Evolutionary conservation across 164 flowering plant species (phyloP).

Genomic region (Paratinospora sagittata): DNA sequence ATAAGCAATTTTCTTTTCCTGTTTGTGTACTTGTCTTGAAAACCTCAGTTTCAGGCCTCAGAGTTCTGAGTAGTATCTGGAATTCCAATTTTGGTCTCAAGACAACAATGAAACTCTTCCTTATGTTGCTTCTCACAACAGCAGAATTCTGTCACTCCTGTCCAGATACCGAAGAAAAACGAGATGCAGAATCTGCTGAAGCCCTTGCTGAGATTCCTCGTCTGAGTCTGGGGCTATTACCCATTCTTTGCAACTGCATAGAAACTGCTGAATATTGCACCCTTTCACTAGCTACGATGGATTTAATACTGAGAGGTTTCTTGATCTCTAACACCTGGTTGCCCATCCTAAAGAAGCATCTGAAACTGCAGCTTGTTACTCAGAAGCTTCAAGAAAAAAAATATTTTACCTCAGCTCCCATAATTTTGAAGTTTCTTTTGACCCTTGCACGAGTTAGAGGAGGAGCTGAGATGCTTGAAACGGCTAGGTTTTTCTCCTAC

Average conservation of each 20-base stretch:
- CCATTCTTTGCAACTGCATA: slow-evolving; percentile 57
- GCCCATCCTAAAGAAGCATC: slow-evolving; percentile 66
- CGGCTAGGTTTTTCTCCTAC: slow-evolving; percentile 48
- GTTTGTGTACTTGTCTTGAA: slow-evolving; percentile 38
- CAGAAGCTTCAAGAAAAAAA: slow-evolving; percentile 52
- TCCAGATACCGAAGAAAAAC: slow-evolving; percentile 12
- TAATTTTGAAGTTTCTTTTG: slow-evolving; percentile 65
- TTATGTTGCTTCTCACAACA: slow-evolving; percentile 47
- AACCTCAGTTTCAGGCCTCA: slow-evolving; percentile 49
- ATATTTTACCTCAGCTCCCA: slow-evolving; percentile 31
- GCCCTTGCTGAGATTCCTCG: slow-evolving; percentile 43
- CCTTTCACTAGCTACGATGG: slow-evolving; percentile 56
- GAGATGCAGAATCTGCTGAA: slow-evolving; percentile 28
- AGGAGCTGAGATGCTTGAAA: slow-evolving; percentile 77
- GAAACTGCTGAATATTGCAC: slow-evolving; percentile 40
- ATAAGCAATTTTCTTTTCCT: slow-evolving; percentile 22
- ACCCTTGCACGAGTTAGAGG: slow-evolving; percentile 66
- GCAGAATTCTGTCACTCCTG: slow-evolving; percentile 28
- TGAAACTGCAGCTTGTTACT: slow-evolving; percentile 46
- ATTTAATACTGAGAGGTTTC: slow-evolving; percentile 47
- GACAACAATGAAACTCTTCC: slow-evolving; percentile 36
- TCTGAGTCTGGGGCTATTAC: slow-evolving; percentile 50
- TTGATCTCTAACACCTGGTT: slow-evolving; percentile 66
- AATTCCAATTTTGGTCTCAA: slow-evolving; percentile 29
- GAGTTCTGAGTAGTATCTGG: slow-evolving; percentile 41